phyloP scores from a whole-genome alignment of 148 eudicot species.

The Linanthus parryae region DNA sequence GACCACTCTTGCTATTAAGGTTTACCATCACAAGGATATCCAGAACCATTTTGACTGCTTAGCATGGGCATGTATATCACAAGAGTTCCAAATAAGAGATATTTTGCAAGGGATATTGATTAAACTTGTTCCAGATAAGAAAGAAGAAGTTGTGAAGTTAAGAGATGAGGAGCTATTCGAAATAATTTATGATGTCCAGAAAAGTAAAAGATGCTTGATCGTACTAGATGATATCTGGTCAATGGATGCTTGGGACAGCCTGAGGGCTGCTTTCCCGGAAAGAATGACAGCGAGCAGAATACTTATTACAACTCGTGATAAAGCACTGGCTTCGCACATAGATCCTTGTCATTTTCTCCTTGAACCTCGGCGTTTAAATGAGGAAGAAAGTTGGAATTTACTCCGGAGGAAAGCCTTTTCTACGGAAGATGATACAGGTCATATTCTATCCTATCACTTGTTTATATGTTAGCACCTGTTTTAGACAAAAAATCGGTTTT shows the following conservation, averaged over 20 bases:
- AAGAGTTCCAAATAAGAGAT: conserved; percentile 8
- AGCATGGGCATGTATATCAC: conserved; percentile 24
- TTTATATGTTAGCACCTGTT: too few species aligned
- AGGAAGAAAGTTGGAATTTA: conserved; percentile 10
- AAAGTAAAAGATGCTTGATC: conserved; percentile 9
- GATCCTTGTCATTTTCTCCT: conserved; percentile 4
- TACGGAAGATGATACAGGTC: not conserved
- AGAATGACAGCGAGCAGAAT: conserved; percentile 5
- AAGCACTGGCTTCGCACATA: not conserved
- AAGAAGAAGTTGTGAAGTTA: not conserved
- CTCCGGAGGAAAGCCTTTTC: conserved; percentile 3
- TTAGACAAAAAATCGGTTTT: too few species aligned
- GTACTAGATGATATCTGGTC: conserved; percentile 19
- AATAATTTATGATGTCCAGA: not conserved
- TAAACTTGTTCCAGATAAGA: conserved; percentile 7
- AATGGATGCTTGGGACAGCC: conserved; percentile 1
- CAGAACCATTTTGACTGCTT: conserved; percentile 8
- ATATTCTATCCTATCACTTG: too few species aligned
- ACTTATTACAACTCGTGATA: conserved; percentile 7
- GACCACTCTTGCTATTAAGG: conserved; percentile 12
- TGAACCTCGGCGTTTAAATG: conserved; percentile 3
- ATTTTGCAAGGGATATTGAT: conserved; percentile 11
- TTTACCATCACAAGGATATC: not conserved
- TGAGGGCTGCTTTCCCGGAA: conserved; percentile 12
- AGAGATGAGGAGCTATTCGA: conserved; percentile 9